These are phyloP conservation scores for Solanum dulcamara DNA, from an alignment of 257 asterid species.

Conservation along the genomic window DNA sequence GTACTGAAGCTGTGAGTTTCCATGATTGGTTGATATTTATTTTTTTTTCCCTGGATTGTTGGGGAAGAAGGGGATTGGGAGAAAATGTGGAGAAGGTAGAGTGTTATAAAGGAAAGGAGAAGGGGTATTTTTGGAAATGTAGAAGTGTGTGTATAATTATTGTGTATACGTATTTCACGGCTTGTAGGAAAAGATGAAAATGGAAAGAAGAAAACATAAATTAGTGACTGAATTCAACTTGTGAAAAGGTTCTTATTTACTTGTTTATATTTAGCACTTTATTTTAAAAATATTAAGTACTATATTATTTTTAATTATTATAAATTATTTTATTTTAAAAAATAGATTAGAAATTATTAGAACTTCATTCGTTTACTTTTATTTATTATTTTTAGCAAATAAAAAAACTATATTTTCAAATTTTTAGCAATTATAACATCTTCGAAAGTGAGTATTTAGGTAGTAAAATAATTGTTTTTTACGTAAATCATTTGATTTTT, in stretches of 20 bases:
- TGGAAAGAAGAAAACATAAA: background rate
- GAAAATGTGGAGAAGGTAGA: background rate
- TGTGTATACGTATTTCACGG: background rate
- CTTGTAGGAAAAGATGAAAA: background rate
- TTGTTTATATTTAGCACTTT: too few species aligned
- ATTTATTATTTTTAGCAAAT: too few species aligned
- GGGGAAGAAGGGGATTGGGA: background rate
- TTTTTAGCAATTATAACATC: too few species aligned
- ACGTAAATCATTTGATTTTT: background rate
- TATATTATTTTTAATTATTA: too few species aligned
- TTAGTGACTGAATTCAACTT: background rate
- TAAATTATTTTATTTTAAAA: too few species aligned
- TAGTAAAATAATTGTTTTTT: fast-evolving
- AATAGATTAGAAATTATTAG: too few species aligned
- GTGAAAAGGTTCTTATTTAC: too few species aligned
- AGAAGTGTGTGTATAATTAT: background rate
- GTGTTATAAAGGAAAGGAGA: background rate
- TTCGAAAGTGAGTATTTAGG: background rate
- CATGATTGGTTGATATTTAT: background rate
- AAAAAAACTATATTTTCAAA: too few species aligned
- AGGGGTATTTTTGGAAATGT: background rate
- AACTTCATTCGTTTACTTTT: too few species aligned
- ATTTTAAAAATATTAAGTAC: too few species aligned
- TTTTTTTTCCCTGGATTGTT: background rate
- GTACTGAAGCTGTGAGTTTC: background rate